These are phyloP conservation scores for Cladosporium sp. DNA, from an alignment of 2,329 filamentous ascomycete species.

Conservation along the genomic window DNA sequence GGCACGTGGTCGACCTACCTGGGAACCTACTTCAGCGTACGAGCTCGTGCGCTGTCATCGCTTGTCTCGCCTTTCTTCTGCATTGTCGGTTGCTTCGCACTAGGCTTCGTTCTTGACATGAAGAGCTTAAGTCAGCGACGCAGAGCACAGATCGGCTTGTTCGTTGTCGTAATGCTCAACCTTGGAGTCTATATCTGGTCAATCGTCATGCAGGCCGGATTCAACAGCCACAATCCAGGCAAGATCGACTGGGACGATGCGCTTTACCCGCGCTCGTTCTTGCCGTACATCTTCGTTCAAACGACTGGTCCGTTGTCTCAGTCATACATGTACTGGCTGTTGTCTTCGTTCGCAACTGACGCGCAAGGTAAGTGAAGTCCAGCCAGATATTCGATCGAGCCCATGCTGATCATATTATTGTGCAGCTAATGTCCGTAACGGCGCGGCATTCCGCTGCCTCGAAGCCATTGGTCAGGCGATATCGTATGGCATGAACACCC, in stretches of 20 bases:
- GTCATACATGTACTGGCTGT: slow-evolving; percentile 40
- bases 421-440: slow-evolving; percentile 6
- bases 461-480: slow-evolving; percentile 51
- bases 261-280: slow-evolving; percentile 23
- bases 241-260: slow-evolving; percentile 30
- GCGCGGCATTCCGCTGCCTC: slow-evolving; percentile 26
- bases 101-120: slow-evolving; percentile 60
- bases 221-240: slow-evolving; percentile 29
- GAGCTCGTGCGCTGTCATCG: slow-evolving; percentile 36
- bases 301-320: slow-evolving; percentile 29
- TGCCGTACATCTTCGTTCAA: slow-evolving; percentile 30
- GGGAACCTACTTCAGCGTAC: slow-evolving; percentile 37
- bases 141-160: slow-evolving; percentile 45
- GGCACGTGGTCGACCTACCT: slow-evolving; percentile 41
- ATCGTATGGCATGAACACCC: slow-evolving; percentile 32
- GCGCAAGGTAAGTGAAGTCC: slow-evolving; percentile 30
- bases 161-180: slow-evolving; percentile 42
- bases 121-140: slow-evolving; percentile 61
- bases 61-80: slow-evolving; percentile 26
- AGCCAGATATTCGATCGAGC: slow-evolving; percentile 31
- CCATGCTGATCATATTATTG: neutral
- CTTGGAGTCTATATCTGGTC: slow-evolving; percentile 27
- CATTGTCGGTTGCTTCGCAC: slow-evolving; percentile 12
- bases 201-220: slow-evolving; percentile 23
- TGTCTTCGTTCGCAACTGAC: slow-evolving; percentile 40